A percentile compares a stretch with the other conserved stretches of the same genome.
These are phyloP conservation scores for Russula olivacea DNA, from an alignment of 768 basidiomycete species.

Conservation along the genomic window DNA sequence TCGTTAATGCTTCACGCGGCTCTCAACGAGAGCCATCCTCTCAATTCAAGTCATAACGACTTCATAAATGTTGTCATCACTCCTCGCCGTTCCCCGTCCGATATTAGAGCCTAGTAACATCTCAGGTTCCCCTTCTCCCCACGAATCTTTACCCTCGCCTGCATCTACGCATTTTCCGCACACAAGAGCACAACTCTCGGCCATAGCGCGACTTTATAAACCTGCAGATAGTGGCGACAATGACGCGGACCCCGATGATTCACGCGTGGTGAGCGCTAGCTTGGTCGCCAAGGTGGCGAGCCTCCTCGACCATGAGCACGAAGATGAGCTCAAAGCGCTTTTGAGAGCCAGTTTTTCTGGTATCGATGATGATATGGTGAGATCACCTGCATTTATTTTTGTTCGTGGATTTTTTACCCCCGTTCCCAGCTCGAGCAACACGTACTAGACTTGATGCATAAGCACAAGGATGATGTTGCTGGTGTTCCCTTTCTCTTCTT, in stretches of 20 bases:
- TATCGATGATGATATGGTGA: conserved; percentile 63
- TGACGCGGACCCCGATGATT: conserved; percentile 51
- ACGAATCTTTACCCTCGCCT: conserved; percentile 9
- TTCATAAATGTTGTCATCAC: conserved; percentile 24
- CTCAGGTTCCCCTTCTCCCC: conserved; percentile 19
- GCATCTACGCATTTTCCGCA: conserved; percentile 58
- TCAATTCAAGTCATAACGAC: conserved; percentile 23
- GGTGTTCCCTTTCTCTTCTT: conserved; percentile 80
- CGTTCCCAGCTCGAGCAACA: conserved; percentile 68
- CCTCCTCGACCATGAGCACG: conserved; percentile 74
- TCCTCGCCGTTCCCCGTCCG: conserved; percentile 23
- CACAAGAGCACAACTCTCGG: conserved; percentile 72
- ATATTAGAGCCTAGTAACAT: conserved; percentile 19
- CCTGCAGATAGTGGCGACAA: conserved; percentile 51
- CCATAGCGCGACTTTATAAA: conserved; percentile 69
- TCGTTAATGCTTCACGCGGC: conserved; percentile 26
- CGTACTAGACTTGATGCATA: conserved; percentile 93
- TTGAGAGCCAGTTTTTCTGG: conserved; percentile 59
- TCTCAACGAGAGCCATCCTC: conserved; percentile 26
- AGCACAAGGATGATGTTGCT: conserved; percentile 79
- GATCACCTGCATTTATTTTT: conserved; percentile 27
- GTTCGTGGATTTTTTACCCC: conserved; percentile 4
- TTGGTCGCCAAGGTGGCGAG: conserved; percentile 68
- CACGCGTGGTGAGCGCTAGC: conserved; percentile 52
- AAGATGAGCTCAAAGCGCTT: conserved; percentile 75